Base-by-base conservation (phyloP, 164 flowering plant species). In the Nymphaea colorata region DNA sequence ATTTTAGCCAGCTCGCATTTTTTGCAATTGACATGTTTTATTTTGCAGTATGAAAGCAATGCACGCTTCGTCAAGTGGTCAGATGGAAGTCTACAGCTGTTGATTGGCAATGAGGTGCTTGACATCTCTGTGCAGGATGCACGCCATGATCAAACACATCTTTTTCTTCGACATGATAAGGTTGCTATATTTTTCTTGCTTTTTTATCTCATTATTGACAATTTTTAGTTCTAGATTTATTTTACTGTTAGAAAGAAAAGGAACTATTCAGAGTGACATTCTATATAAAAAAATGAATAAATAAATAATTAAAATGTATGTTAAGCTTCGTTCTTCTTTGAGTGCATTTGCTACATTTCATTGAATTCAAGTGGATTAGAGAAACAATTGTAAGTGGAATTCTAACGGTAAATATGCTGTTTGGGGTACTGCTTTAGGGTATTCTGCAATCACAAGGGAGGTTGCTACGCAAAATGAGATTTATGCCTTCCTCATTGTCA, bases 61-160 rank as follows among this genome's bases (percentile, higher is more conserved):
- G 97, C 99, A 65, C 96, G 99, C 66, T 95, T 95, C 75, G 97
- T 95, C 71, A 86, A 82, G 76, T 95, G 98, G 99, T 95, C 99
- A 51, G 99, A 95, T 84, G 97, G 97, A 66, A 95, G 98, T 74
- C 70, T 92, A 62, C 99, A 95, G 80, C 74, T 95, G 63, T 71
- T 85, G 67, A 88, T 95, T 75, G 99, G 99, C 60, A 92, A 89
- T 79, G 98, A 95, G 85, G 97, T 92, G 75, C 94, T 95, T 73
- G 98, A 95, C 80, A 92, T 90, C 77, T 79, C 92, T 17, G 92
- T 82, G 70, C 99, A 95, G 80, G 97, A 89, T 72, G 92, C 92
- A 3, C 90, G 84, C 68, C 98, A 92, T 74, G 98, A 92, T 76
- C 98, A 95, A 78, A 79, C 94, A 66, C 95, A 92, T 78, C 94